Conservation (phyloP, 2,329 filamentous ascomycete species). For the Chaetothyriales sp. region DNA sequence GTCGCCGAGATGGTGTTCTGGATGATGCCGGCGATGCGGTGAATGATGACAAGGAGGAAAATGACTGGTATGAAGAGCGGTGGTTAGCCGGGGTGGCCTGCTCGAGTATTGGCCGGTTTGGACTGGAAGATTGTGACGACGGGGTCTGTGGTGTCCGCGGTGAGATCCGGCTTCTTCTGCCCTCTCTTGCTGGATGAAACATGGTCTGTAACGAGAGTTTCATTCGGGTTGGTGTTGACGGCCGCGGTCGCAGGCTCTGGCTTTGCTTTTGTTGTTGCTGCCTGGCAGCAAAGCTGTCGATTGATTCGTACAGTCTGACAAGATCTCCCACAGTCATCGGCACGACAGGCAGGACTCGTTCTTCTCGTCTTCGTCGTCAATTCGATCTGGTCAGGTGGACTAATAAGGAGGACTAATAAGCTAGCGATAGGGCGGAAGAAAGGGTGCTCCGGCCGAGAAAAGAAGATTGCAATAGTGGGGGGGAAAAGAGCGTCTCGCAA, state of each 20-base stretch:
- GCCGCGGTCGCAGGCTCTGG: not conserved
- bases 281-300: conserved; percentile 7
- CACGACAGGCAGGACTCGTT: not conserved
- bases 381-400: not conserved
- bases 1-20: conserved; percentile 16
- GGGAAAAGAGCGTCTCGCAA: no score
- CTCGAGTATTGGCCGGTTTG: not conserved
- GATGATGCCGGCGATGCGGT: conserved; percentile 1
- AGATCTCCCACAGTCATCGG: conserved; percentile 13
- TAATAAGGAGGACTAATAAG: not conserved
- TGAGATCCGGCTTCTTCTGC: not conserved
- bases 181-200: not conserved
- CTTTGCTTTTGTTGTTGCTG: conserved; percentile 5
- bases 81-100: not conserved
- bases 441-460: not conserved
- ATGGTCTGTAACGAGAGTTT: not conserved
- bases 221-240: not conserved
- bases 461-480: no score
- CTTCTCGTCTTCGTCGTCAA: no score
- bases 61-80: conserved; percentile 8
- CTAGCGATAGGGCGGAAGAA: not conserved
- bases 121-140: not conserved
- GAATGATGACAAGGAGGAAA: conserved; percentile 8
- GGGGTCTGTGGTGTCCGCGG: not conserved
- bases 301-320: conserved; percentile 11